Evolutionary conservation across 176 grass and related monocot species (phyloP), one percentile per base, ranked within the genome.

Genomic region (Oropetium thomaeum): DNA sequence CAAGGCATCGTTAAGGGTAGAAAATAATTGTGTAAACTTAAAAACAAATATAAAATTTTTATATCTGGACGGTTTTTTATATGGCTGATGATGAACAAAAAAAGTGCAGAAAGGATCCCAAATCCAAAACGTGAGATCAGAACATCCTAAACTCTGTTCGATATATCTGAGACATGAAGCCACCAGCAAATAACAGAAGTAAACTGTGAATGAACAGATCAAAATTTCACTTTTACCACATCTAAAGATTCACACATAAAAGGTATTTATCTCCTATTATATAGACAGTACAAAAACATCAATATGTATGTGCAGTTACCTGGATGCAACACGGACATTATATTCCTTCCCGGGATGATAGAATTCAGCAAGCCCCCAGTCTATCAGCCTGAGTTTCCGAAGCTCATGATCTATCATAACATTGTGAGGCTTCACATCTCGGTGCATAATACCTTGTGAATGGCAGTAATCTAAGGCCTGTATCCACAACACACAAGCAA

Each of bases 351-450:
- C 84, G 45, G 88, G 88, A 80, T 90, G 88, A 54, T 90, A 90
- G 72, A 90, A 90, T 69, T 90, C 88, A 72, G 88, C 88, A 84
- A 90, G 88, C 59, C 88, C 88, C 88, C 88, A 90, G 19, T 90
- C 88, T 62, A 90, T 90, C 65, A 90, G 58, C 25, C 88, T 80
- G 28, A 90, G 84, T 73, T 90, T 90, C 38, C 84, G 84, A 33
- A 87, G 88, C 42, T 90, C 88, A 8, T 90, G 88, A 80, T 90
- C 88, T 71, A 90, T 90, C 88, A 90, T 90, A 66, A 90, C 88
- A 90, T 90, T 90, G 76, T 90, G 88, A 66, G 88, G 88, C 65
- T 90, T 90, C 70, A 90, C 84, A 87, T 90, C 88, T 62, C 88
- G 80, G 70, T 90, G 88, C 84, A 90, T 90, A 66, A 90, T 87